Conservation (phyloP, 2,329 filamentous ascomycete genomes). For the Ceratocystis ficicola region DNA sequence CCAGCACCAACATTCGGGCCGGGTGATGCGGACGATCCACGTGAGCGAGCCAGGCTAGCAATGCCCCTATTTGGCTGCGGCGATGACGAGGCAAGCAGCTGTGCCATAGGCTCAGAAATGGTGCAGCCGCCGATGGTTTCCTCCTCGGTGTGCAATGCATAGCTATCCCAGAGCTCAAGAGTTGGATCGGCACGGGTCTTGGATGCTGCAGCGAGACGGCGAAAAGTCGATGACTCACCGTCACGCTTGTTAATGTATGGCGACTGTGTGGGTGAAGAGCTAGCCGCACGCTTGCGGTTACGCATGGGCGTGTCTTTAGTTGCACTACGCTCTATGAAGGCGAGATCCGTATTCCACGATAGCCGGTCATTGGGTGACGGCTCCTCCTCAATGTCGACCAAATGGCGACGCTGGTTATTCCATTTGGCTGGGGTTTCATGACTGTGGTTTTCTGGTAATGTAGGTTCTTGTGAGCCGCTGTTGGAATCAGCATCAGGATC, state of each 20-base stretch:
- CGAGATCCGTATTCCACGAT: constrained; percentile 45
- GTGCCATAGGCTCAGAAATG: constrained; percentile 15
- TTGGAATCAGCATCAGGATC: constrained; percentile 19
- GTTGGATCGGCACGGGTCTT: constrained; percentile 57
- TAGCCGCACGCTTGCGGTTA: constrained; percentile 55
- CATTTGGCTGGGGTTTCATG: constrained; percentile 42
- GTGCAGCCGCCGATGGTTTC: neutral
- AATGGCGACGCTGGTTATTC: constrained; percentile 38
- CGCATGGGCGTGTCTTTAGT: constrained; percentile 39
- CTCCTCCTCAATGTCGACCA: constrained; percentile 35
- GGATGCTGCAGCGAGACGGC: constrained; percentile 20
- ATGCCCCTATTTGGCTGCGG: constrained; percentile 45
- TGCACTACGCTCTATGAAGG: constrained; percentile 34
- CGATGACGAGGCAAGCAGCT: constrained; percentile 44
- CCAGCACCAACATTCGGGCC: neutral
- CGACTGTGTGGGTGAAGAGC: constrained; percentile 61
- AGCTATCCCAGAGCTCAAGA: constrained; percentile 65
- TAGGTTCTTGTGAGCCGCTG: constrained; percentile 14
- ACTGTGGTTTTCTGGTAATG: constrained; percentile 29
- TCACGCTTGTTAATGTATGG: constrained; percentile 31
- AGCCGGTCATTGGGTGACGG: constrained; percentile 50
- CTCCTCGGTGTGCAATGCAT: constrained; percentile 40
- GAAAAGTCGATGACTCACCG: constrained; percentile 21
- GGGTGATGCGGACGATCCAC: neutral
- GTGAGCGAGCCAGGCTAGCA: neutral